Conservation (phyloP, 768 basidiomycete species). For the Xanthoconium purpureum region DNA sequence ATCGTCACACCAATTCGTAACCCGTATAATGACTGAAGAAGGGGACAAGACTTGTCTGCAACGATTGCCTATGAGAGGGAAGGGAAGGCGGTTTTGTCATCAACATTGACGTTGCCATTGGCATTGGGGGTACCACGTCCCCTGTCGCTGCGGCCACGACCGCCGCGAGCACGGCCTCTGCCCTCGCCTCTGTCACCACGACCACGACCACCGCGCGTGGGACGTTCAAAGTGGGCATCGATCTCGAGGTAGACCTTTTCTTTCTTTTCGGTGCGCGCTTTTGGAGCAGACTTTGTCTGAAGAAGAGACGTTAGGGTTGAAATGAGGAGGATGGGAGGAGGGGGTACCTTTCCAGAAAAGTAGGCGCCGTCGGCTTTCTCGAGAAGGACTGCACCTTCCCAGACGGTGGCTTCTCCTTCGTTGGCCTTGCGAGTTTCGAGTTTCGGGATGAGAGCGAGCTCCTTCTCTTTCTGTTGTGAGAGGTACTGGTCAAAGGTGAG, state of each 20-base stretch:
- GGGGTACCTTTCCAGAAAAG: slow-evolving; percentile 84
- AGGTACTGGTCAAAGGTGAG: slow-evolving; percentile 93
- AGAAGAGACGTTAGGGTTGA: not conserved
- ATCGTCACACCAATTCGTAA: slow-evolving; percentile 8
- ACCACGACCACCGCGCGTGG: slow-evolving; percentile 61
- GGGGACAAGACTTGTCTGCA: slow-evolving; percentile 4
- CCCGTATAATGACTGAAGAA: slow-evolving; percentile 8
- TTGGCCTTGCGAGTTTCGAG: slow-evolving; percentile 76
- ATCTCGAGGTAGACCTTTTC: slow-evolving; percentile 93
- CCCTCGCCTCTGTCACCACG: slow-evolving; percentile 48
- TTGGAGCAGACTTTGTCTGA: slow-evolving; percentile 64
- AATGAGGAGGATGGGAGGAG: not conserved
- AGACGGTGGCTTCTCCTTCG: slow-evolving; percentile 69
- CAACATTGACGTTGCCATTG: slow-evolving; percentile 59
- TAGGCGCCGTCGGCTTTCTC: slow-evolving; percentile 69
- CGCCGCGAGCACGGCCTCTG: slow-evolving; percentile 38
- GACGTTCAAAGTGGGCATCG: slow-evolving; percentile 84
- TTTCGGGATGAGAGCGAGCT: slow-evolving; percentile 60
- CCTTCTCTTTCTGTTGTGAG: slow-evolving; percentile 72
- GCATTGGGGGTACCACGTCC: slow-evolving; percentile 40
- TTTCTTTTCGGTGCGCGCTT: slow-evolving; percentile 74
- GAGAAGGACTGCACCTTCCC: slow-evolving; percentile 69
- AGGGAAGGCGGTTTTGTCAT: slow-evolving; percentile 86
- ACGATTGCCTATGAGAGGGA: slow-evolving; percentile 56
- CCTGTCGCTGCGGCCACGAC: slow-evolving; percentile 41